These are phyloP conservation scores for Diplodia corticola DNA, from an alignment of 2,329 filamentous ascomycete species.

Conservation along the genomic window DNA sequence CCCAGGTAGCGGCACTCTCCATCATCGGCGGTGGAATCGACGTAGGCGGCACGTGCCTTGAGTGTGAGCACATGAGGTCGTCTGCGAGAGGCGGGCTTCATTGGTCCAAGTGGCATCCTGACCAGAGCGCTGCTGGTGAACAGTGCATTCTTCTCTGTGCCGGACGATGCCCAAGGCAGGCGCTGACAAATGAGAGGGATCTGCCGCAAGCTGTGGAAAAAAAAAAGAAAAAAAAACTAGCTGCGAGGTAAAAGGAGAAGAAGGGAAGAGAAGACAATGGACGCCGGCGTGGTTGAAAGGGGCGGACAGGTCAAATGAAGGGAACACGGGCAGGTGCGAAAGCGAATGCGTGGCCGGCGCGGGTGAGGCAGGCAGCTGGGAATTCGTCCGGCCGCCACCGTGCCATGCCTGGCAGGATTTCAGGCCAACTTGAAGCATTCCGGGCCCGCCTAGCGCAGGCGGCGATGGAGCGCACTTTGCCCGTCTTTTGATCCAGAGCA, in stretches of 20 bases:
- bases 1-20: background rate
- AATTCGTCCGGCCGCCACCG: background rate
- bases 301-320: background rate
- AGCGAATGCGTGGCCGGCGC: background rate
- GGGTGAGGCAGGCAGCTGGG: constrained; percentile 1
- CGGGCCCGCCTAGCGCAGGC: background rate
- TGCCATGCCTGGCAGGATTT: constrained; percentile 5
- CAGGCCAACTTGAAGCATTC: constrained; percentile 12
- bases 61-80: background rate
- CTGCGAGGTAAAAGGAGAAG: background rate
- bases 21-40: background rate
- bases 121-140: background rate
- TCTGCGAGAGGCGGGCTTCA: background rate
- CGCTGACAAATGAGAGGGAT: background rate
- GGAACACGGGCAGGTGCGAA: background rate
- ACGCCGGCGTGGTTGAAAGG: background rate
- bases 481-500: no score
- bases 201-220: background rate
- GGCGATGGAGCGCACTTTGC: background rate
- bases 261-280: background rate
- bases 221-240: background rate
- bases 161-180: background rate
- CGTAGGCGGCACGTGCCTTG: background rate
- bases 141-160: background rate
- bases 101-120: background rate